These are phyloP conservation scores for Rhizopogon vesiculosus DNA, from an alignment of 768 basidiomycete genomes.

Conservation along the genomic window DNA sequence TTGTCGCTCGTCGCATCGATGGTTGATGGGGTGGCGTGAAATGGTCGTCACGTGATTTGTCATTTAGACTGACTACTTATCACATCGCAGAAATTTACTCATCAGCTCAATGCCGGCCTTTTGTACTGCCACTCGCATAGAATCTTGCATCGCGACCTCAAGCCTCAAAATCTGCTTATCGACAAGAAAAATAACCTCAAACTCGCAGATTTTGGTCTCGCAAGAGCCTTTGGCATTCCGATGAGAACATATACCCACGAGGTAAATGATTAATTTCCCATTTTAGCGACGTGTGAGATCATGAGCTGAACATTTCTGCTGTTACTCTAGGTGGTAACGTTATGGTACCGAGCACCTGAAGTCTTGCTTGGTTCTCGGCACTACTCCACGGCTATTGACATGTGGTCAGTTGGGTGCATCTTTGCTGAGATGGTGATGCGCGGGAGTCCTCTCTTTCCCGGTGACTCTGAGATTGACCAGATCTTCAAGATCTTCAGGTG, in stretches of 20 bases:
- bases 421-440: constrained; percentile 98
- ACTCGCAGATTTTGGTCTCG: constrained; percentile 94
- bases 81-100: constrained; percentile 83
- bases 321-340: constrained; percentile 80
- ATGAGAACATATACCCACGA: constrained; percentile 99
- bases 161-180: constrained; percentile 94
- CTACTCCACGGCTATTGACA: constrained; percentile 97
- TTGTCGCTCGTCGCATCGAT: constrained; percentile 15
- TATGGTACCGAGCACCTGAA: constrained; percentile 99
- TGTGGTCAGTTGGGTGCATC: constrained; percentile 99
- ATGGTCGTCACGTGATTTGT: constrained; percentile 28
- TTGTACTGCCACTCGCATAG: constrained; percentile 94
- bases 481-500: constrained; percentile 99
- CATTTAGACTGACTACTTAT: constrained; percentile 4
- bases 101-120: constrained; percentile 87
- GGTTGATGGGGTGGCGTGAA: constrained; percentile 13
- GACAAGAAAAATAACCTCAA: constrained; percentile 88
- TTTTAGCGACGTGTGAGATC: background rate
- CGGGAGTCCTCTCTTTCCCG: constrained; percentile 89
- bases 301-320: constrained; percentile 2
- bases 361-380: constrained; percentile 93
- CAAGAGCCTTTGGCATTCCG: constrained; percentile 96
- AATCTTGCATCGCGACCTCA: constrained; percentile 95
- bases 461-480: constrained; percentile 99
- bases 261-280: constrained; percentile 37